These are phyloP conservation scores for Fusarium fujikuroi DNA, from an alignment of 2,329 filamentous ascomycete species.

Conservation along the genomic window DNA sequence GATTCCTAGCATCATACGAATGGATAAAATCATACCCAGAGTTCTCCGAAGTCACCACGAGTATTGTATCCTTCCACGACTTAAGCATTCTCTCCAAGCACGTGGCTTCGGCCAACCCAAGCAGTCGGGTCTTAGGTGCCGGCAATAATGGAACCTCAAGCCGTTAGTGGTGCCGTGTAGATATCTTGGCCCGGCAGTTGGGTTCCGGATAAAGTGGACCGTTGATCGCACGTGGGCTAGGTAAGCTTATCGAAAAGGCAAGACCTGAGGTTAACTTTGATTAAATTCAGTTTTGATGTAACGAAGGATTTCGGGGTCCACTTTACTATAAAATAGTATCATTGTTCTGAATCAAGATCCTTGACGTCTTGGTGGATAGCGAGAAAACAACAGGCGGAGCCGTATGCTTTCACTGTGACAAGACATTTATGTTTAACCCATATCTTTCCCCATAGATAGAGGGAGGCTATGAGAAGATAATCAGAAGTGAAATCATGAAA, in stretches of 20 bases:
- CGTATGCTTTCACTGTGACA: too few species aligned
- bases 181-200: not conserved
- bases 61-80: not conserved
- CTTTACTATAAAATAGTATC: accelerated
- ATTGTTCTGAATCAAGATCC: not conserved
- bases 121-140: not conserved
- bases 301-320: not conserved
- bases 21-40: not conserved
- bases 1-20: too few species aligned
- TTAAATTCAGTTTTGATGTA: accelerated
- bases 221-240: not conserved
- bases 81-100: not conserved
- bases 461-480: accelerated
- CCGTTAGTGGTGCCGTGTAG: not conserved
- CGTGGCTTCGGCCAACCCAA: not conserved
- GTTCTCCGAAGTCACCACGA: not conserved
- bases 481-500: accelerated
- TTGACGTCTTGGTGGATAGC: not conserved
- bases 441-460: not conserved
- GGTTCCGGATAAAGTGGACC: not conserved
- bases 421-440: not conserved
- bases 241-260: not conserved
- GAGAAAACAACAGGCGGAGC: not conserved
- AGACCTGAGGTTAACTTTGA: too few species aligned
- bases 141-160: not conserved